Evolutionary conservation across 2,329 filamentous ascomycete genomes (phyloP), one percentile per base, ranked within the genome.

Genomic region (Cladosporium sp.): DNA sequence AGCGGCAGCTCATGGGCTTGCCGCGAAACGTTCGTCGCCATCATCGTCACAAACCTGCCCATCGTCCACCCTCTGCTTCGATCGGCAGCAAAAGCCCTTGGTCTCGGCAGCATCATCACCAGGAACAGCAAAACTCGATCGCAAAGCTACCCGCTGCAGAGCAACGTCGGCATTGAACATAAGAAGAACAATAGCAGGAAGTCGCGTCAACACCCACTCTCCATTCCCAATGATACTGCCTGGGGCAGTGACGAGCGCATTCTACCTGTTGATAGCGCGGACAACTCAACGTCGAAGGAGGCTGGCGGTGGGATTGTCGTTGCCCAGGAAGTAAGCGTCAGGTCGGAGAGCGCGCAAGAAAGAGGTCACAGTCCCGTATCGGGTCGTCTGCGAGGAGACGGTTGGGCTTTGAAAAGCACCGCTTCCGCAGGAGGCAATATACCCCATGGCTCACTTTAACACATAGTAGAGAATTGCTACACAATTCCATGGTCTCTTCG

Each of bases 191-290:
- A 19, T 10, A 44, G 50, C 25, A 28, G 39, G 12, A 40, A 34
- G 32, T 22, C 24, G 6, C 50, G 25, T 17, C 12, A n/a, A 24
- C 50, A 53, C n/a, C 50, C 50, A 7, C 36, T 53, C 15, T 53
- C 50, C 9, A 35, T 53, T 6, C 36, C 36, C 17, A 53, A 53
- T 6, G 50, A 53, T 15, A 53, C 50, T 1, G 37, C 37, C 3
- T 53, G 50, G 50, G 50, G n/a, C 4, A 53, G 50, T 24, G 50
- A 53, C 10, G 50, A 53, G 37, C 50, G 40, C 15, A 53, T 53
- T 3, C 13, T 53, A 24, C 50, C 50, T 22, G 36, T 24, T 3
- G 25, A 25, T 10, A n/a, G 25, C 10, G n/a, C 13, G 22, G 50
- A 44, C 3, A 42, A 53, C n/a, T 20, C 5, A 3, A 8, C 3